These are phyloP conservation scores for Candida frijolesensis DNA, from an alignment of 1,139 yeast genomes.

Conservation along the genomic window DNA sequence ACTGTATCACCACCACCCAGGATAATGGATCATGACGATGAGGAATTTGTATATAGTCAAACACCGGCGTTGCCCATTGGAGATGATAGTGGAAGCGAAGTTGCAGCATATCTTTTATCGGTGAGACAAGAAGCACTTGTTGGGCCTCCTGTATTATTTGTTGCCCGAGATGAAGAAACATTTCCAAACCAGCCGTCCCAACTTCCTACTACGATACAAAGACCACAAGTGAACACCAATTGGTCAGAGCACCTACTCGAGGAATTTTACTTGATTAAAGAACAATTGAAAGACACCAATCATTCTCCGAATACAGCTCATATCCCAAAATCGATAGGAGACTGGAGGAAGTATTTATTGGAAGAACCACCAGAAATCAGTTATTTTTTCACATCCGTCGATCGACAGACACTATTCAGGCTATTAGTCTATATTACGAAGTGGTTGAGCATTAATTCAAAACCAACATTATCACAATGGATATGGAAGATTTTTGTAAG, in stretches of 20 bases:
- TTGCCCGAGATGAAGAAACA: background rate
- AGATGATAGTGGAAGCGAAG: slow-evolving; percentile 21
- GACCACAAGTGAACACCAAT: background rate
- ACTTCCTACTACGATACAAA: slow-evolving; percentile 3
- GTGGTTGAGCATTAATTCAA: slow-evolving; percentile 39
- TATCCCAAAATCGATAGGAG: slow-evolving; percentile 30
- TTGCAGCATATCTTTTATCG: slow-evolving; percentile 26
- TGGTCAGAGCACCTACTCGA: slow-evolving; percentile 9
- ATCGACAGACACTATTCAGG: slow-evolving; percentile 37
- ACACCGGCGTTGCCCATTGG: slow-evolving; percentile 26
- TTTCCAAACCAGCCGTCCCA: background rate
- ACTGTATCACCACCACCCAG: background rate
- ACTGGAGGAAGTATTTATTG: slow-evolving; percentile 35
- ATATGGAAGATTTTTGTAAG: slow-evolving; percentile 38
- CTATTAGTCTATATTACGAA: slow-evolving; percentile 38
- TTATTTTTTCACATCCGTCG: slow-evolving; percentile 23
- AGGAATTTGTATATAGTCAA: slow-evolving; percentile 25
- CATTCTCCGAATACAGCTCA: background rate
- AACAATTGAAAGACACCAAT: background rate
- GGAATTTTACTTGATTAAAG: slow-evolving; percentile 10
- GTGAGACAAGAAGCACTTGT: slow-evolving; percentile 37
- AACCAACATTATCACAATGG: slow-evolving; percentile 39
- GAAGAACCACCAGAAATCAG: slow-evolving; percentile 33
- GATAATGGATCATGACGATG: slow-evolving; percentile 1
- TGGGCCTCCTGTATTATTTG: slow-evolving; percentile 19